Conservation (phyloP, 2,329 filamentous ascomycete genomes). For the Zymoseptoria ardabiliae region DNA sequence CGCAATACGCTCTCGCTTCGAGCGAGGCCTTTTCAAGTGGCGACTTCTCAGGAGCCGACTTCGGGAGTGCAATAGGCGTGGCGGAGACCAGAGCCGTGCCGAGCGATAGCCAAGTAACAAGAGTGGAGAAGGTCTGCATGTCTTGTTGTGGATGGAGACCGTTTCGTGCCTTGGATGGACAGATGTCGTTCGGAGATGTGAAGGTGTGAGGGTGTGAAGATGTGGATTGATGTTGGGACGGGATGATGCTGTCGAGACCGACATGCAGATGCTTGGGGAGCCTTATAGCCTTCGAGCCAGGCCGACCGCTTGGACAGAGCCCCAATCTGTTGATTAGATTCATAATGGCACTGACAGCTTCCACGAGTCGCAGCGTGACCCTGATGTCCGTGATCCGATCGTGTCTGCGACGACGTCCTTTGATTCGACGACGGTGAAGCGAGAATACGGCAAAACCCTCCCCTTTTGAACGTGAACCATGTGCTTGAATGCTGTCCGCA, state of each 20-base stretch:
- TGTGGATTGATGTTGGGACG: not conserved
- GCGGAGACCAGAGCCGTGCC: no score
- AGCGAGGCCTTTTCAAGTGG: not conserved
- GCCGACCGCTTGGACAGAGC: not conserved
- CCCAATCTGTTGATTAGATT: no score
- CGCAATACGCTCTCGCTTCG: not conserved
- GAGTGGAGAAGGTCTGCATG: not conserved
- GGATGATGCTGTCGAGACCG: not conserved
- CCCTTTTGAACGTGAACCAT: no score
- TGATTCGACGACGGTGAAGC: no score
- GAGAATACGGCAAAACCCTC: no score
- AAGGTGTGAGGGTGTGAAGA: not conserved
- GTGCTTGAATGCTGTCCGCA: no score
- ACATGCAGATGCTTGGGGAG: not conserved
- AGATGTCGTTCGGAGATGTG: not conserved
- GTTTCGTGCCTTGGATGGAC: not conserved
- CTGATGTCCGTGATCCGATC: no score
- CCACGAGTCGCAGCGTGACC: no score
- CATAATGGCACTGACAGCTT: not conserved
- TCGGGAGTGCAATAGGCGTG: no score
- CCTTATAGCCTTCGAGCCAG: not conserved
- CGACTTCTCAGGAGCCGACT: not conserved
- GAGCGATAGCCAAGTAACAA: not conserved
- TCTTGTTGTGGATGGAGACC: not conserved
- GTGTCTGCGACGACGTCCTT: no score